Evolutionary conservation across 129 eudicot species (phyloP).

Genomic region (Pseudognaphalium luteoalbum): DNA sequence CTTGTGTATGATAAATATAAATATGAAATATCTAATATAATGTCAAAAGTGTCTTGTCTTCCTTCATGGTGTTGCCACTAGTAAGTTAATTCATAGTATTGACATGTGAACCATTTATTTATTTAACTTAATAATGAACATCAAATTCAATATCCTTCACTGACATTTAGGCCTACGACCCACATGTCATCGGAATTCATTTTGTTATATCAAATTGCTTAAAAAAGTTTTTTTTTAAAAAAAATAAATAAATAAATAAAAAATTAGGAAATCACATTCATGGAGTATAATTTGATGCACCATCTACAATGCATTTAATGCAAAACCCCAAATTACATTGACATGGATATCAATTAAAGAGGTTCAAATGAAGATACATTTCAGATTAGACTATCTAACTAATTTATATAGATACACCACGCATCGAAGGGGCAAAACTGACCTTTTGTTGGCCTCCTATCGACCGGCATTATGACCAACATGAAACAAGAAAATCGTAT

Average conservation of each 20-base stretch:
- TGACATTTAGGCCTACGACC: neutral
- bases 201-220: no score
- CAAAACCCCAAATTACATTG: neutral
- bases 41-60: neutral
- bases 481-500: no score
- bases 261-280: no score
- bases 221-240: no score
- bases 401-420: neutral
- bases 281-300: no score
- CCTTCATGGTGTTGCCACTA: neutral
- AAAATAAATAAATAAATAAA: no score
- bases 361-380: neutral
- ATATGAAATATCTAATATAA: no score
- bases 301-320: no score
- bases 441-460: no score
- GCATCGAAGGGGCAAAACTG: neutral
- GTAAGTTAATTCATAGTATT: no score
- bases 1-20: no score
- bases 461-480: no score
- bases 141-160: neutral
- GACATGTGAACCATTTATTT: neutral
- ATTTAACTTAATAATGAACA: neutral
- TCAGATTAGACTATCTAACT: neutral
- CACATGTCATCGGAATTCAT: neutral
- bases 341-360: neutral